phyloP scores from a whole-genome alignment of 345 rosid genomes.

The Hibiscus tridactylites region DNA sequence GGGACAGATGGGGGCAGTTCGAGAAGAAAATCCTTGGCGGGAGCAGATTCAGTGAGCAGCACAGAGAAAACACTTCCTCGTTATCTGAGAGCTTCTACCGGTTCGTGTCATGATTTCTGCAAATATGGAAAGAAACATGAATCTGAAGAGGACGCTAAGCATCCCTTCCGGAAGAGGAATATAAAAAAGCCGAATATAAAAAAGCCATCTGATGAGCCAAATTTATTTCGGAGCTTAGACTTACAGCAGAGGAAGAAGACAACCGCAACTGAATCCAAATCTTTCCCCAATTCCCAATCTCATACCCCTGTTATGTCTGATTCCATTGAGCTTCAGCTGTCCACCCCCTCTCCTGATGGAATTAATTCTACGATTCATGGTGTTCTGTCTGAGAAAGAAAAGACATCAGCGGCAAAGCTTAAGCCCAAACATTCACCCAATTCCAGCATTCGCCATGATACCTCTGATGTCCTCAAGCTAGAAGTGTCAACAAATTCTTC shows the following conservation, averaged over 20 bases:
- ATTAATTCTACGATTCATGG: neutral
- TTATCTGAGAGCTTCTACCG: conserved; percentile 66
- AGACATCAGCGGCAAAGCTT: conserved; percentile 10
- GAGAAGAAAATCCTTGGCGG: conserved; percentile 41
- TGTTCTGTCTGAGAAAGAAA: conserved; percentile 21
- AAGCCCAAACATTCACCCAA: conserved; percentile 19
- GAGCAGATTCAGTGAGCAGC: conserved; percentile 21
- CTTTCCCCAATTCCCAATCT: conserved; percentile 14
- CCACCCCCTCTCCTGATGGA: conserved; percentile 5
- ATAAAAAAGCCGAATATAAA: conserved; percentile 22
- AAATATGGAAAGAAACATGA: conserved; percentile 58
- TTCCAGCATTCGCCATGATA: conserved; percentile 6
- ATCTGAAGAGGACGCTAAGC: conserved; percentile 36
- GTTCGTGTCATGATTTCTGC: conserved; percentile 83
- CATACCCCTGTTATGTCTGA: conserved; percentile 14
- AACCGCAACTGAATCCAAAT: conserved; percentile 14
- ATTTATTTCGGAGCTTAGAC: conserved; percentile 19
- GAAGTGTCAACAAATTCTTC: conserved; percentile 18
- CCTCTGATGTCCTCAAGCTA: conserved; percentile 21
- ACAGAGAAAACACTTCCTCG: conserved; percentile 43
- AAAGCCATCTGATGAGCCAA: conserved; percentile 28
- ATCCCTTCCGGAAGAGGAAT: conserved; percentile 30
- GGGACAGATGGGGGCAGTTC: conserved; percentile 22
- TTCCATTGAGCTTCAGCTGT: conserved; percentile 16
- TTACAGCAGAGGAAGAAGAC: conserved; percentile 27